These are phyloP conservation scores for Pythium scleroteichum DNA, from an alignment of 352 stramenopile genomes.

Conservation along the genomic window DNA sequence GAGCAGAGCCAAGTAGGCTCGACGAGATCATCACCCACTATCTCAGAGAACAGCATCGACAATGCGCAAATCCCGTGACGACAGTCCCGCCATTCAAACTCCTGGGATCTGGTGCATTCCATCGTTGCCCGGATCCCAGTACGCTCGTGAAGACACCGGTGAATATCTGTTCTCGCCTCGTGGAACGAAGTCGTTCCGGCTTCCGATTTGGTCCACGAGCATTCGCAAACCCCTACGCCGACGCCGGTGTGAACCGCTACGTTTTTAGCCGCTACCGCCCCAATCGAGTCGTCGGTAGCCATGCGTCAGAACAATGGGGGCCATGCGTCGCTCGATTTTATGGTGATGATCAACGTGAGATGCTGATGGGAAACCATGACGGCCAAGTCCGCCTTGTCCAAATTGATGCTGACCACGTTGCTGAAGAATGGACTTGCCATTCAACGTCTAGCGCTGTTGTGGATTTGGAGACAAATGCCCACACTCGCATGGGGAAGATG, in stretches of 20 bases:
- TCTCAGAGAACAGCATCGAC: constrained; percentile 85
- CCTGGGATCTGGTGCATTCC: constrained; percentile 46
- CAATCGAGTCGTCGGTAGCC: constrained; percentile 57
- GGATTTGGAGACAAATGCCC: constrained; percentile 70
- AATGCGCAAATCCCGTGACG: constrained; percentile 84
- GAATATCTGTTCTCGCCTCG: constrained; percentile 66
- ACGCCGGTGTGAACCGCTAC: constrained; percentile 76
- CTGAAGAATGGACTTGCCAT: constrained; percentile 79
- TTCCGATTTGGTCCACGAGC: constrained; percentile 46
- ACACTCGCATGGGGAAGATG: constrained; percentile 49
- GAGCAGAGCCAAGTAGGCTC: constrained; percentile 42
- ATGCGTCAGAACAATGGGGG: constrained; percentile 57
- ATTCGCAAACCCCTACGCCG: constrained; percentile 54
- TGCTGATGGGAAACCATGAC: constrained; percentile 78
- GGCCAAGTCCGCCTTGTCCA: constrained; percentile 60
- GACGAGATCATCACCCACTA: constrained; percentile 89
- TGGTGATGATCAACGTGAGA: constrained; percentile 55
- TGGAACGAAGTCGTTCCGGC: constrained; percentile 47
- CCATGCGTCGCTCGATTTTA: constrained; percentile 68
- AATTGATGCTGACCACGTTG: constrained; percentile 61
- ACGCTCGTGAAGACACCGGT: constrained; percentile 43
- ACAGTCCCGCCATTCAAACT: constrained; percentile 87
- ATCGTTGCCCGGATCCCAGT: constrained; percentile 77
- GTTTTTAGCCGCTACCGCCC: constrained; percentile 78
- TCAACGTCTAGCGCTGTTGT: constrained; percentile 66